Base-by-base conservation (phyloP, 108 stramenopile species). In the Skeletonema potamos region DNA sequence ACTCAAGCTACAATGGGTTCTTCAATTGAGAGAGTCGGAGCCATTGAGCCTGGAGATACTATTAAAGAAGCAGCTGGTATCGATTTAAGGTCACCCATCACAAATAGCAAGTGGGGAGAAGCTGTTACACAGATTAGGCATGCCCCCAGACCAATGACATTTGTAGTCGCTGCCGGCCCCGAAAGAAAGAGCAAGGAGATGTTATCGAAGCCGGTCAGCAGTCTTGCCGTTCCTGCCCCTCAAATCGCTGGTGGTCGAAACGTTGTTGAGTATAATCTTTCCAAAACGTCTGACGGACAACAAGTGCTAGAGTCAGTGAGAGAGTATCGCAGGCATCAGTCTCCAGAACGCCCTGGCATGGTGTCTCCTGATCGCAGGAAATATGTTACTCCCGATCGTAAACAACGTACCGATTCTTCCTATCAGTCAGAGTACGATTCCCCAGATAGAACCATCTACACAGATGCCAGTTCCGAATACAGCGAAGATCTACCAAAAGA, bases 41-140 rank as follows among this genome's bases (percentile, higher is more conserved):
- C 24, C 30, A 79, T 79, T 55, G 78, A 79, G 33, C 78, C 78
- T 12, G 72, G 70, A 26, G 78, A 79, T 61, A 64, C 65, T 12
- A 26, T 79, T 2, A 13, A 62, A 17, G 72, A 79, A 48, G 78
- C 78, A 28, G 78, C 78, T 1, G 78, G 78, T 3, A 58, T 72
- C 6, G 67, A 79, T 58, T 64, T 79, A 22, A 57, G 67, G 22
- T 60, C 43, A 3, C 78, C 78, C 0, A 79, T 79, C n/a, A 72
- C 78, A 15, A 73, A 72, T 26, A 73, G 61, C 39, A 30, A 73
- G 58, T 79, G 71, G 71, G 78, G 72, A 43, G 78, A 79, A 46
- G 62, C 70, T 30, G 78, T 79, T 36, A 62, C 59, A n/a, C 30
- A 66, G 58, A 79, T 79, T 30, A 72, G 78, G 37, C 68, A 72